Conservation (phyloP, 2,329 filamentous ascomycete genomes). For the Pseudogymnoascus sp. region DNA sequence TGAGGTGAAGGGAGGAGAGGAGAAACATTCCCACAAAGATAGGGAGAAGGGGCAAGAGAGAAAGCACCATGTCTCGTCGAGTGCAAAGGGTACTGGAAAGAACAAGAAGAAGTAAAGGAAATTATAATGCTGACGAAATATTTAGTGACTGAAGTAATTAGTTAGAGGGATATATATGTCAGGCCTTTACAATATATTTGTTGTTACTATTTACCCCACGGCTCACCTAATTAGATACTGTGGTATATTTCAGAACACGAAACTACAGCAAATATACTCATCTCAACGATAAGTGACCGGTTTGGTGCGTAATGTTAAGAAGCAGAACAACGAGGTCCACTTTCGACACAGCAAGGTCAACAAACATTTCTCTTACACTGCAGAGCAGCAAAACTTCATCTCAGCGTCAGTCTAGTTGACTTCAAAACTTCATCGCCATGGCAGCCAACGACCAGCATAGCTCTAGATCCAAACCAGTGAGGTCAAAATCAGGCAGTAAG, state of each 20-base stretch:
- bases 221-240: not conserved
- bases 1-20: not conserved
- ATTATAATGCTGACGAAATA: constrained; percentile 3
- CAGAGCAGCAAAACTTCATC: not conserved
- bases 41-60: not conserved
- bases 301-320: not conserved
- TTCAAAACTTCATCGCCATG: not conserved
- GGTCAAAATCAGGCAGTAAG: not conserved
- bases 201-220: not conserved
- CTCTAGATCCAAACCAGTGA: not conserved
- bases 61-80: constrained; percentile 1
- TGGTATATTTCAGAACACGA: not conserved
- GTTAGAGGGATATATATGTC: constrained; percentile 3
- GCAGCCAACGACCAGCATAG: not conserved
- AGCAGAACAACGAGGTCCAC: not conserved
- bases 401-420: not conserved
- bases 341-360: not conserved
- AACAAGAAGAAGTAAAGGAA: not conserved
- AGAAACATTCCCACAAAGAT: not conserved
- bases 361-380: not conserved
- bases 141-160: constrained; percentile 4
- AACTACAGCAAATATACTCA: not conserved
- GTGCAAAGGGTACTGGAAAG: constrained; percentile 4
- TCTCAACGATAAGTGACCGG: not conserved
- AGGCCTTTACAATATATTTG: not conserved